These are phyloP conservation scores for Aristolochia fimbriata DNA, from an alignment of 164 flowering plant genomes.

Conservation along the genomic window DNA sequence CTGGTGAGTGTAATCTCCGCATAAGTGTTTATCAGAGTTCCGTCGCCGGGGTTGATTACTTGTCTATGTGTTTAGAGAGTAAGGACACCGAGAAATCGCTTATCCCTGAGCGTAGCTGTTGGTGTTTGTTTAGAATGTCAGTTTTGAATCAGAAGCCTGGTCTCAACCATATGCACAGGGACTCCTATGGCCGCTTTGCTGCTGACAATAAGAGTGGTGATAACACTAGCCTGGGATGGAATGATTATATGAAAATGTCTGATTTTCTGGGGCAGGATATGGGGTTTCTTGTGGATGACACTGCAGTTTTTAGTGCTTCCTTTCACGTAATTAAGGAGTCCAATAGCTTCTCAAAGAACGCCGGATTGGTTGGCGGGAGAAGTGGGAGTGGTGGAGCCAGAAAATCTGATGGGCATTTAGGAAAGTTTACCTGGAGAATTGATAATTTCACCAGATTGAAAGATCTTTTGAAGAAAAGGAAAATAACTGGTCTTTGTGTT, in stretches of 20 bases:
- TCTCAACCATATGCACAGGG: conserved; percentile 76
- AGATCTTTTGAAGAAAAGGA: conserved; percentile 92
- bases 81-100: conserved; percentile 75
- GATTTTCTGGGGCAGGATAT: conserved; percentile 61
- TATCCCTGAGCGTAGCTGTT: conserved; percentile 70
- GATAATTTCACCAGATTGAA: conserved; percentile 88
- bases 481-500: conserved; percentile 91
- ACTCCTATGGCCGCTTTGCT: conserved; percentile 91
- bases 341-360: conserved; percentile 69
- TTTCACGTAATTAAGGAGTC: conserved; percentile 91
- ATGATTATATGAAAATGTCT: conserved; percentile 94
- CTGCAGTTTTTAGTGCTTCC: conserved; percentile 80
- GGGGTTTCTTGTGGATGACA: conserved; percentile 83
- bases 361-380: conserved; percentile 47
- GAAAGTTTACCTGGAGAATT: conserved; percentile 90
- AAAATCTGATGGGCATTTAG: conserved; percentile 83
- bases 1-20: conserved; percentile 86
- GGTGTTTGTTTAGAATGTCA: conserved; percentile 97
- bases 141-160: conserved; percentile 86
- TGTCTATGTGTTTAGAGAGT: conserved; percentile 97
- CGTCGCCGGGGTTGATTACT: conserved; percentile 67
- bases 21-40: conserved; percentile 92
- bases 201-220: conserved; percentile 91
- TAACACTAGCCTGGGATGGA: conserved; percentile 95
- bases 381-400: conserved; percentile 40